Evolutionary conservation across 2,329 filamentous ascomycete genomes (phyloP).

Genomic region (Dothistroma septosporum): DNA sequence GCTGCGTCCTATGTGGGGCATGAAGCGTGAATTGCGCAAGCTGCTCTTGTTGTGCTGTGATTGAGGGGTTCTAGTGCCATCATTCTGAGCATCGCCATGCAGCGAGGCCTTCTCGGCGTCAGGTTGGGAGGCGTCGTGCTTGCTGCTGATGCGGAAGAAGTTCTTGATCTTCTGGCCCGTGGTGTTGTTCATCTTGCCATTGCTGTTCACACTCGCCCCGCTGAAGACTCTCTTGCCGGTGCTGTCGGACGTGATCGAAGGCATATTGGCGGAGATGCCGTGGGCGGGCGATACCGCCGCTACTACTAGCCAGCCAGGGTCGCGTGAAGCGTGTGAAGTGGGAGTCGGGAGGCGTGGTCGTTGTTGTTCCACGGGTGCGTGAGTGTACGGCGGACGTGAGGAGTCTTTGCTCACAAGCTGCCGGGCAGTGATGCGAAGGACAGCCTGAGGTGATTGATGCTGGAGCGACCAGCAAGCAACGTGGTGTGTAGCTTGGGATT

Average conservation of each 20-base stretch:
- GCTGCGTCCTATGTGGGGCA: slow-evolving; percentile 80
- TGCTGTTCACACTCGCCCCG: slow-evolving; percentile 41
- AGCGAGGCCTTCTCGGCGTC: slow-evolving; percentile 33
- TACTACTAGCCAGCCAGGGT: slow-evolving; percentile 1
- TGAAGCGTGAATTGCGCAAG: slow-evolving; percentile 82
- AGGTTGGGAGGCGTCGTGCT: slow-evolving; percentile 37
- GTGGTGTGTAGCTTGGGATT: no score
- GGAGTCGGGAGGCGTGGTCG: neutral
- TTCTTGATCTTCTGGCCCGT: slow-evolving; percentile 63
- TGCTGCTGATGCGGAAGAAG: slow-evolving; percentile 59
- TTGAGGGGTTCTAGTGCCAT: slow-evolving; percentile 48
- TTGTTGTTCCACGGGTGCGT: neutral
- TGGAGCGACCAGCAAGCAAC: no score
- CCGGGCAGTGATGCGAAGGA: no score
- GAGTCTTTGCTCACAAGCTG: neutral
- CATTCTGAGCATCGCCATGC: slow-evolving; percentile 33
- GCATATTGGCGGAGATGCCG: slow-evolving; percentile 22
- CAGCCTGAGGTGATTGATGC: no score
- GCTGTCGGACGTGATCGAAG: slow-evolving; percentile 17
- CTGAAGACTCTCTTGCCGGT: slow-evolving; percentile 46
- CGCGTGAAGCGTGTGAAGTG: neutral
- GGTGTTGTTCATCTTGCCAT: slow-evolving; percentile 47
- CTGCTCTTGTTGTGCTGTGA: slow-evolving; percentile 53
- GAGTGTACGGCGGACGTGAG: neutral
- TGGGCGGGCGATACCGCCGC: neutral